Percentiles rank a stretch among this genome's conserved stretches.
Evolutionary conservation across 768 basidiomycete species (phyloP).

Genomic region (Neoboletus brunneissimus): DNA sequence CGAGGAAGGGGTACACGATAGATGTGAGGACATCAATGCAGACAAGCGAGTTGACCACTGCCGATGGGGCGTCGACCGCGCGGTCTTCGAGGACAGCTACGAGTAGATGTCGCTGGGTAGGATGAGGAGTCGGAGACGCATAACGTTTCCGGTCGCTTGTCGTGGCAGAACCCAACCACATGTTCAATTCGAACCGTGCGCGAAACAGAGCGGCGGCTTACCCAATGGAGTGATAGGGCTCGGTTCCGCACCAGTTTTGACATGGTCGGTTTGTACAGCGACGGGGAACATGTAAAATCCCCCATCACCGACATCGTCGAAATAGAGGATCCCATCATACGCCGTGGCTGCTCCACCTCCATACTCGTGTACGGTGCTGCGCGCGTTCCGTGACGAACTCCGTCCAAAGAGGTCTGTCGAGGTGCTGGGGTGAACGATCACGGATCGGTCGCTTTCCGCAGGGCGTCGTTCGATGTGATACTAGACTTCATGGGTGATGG

Average conservation of each 20-base stretch:
- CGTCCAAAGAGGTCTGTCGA: not conserved
- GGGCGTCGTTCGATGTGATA: not conserved
- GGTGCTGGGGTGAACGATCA: not conserved
- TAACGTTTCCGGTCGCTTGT: not conserved
- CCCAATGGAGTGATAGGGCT: not conserved
- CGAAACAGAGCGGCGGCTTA: not conserved
- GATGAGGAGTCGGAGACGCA: not conserved
- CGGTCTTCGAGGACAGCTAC: not conserved
- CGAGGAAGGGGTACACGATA: not conserved
- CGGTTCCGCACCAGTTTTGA: not conserved
- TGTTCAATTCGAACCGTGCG: not conserved
- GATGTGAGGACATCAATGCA: not conserved
- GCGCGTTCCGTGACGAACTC: not conserved
- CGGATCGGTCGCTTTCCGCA: not conserved
- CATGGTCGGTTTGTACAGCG: not conserved
- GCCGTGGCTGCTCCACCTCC: not conserved
- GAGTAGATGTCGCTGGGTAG: not conserved
- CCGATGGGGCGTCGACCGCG: not conserved
- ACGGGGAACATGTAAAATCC: not conserved
- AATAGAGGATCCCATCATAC: not conserved
- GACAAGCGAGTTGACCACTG: not conserved
- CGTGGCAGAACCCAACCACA: not conserved
- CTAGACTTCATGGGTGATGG: not conserved
- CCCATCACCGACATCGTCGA: not conserved
- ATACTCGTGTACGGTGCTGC: not conserved